phyloP scores from a whole-genome alignment of 108 stramenopile species.

The Cylindrotheca fusiformis region DNA sequence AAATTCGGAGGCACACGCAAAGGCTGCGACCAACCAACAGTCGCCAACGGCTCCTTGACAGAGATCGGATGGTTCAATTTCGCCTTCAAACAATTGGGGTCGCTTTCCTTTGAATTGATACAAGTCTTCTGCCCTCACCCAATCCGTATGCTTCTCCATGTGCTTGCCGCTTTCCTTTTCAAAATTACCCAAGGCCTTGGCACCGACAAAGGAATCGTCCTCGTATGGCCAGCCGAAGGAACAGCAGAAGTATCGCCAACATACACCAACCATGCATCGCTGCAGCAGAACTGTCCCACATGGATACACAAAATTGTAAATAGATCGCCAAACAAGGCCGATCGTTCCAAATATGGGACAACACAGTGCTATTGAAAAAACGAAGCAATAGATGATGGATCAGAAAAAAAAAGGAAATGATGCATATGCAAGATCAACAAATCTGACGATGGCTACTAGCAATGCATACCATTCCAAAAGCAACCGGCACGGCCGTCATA shows the following conservation, averaged over 20 bases:
- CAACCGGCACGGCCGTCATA: constrained; percentile 18
- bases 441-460: neutral
- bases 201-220: constrained; percentile 41
- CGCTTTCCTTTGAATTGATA: constrained; percentile 31
- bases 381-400: neutral
- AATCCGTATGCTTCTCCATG: constrained; percentile 30
- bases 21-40: constrained; percentile 87
- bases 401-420: neutral
- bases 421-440: neutral
- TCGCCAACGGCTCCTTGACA: constrained; percentile 82
- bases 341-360: constrained; percentile 37
- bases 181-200: constrained; percentile 33
- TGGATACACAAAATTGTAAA: constrained; percentile 31
- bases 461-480: constrained; percentile 13
- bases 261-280: constrained; percentile 22
- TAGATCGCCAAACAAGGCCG: constrained; percentile 33
- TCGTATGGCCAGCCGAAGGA: constrained; percentile 37
- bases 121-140: constrained; percentile 35
- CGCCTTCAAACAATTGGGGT: constrained; percentile 44
- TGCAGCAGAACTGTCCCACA: constrained; percentile 33
- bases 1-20: constrained; percentile 81
- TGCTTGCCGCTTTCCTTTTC: constrained; percentile 6
- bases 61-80: constrained; percentile 62
- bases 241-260: constrained; percentile 35
- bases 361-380: constrained; percentile 16